Base-by-base conservation (phyloP, 805 yeast species). In the Millerozyma acaciae region DNA sequence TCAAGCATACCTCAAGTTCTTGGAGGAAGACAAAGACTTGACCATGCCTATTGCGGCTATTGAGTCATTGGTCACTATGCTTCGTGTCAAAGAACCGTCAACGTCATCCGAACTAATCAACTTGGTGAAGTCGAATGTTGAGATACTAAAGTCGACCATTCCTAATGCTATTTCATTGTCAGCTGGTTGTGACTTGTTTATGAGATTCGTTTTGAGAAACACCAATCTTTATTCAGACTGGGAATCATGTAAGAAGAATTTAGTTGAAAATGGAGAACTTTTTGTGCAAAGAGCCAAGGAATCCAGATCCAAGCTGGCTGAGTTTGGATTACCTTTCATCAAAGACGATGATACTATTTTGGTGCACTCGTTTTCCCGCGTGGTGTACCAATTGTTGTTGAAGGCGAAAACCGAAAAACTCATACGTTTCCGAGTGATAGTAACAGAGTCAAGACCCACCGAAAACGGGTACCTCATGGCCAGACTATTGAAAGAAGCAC, bases 21-120 rank as follows among this genome's bases (percentile, higher is more conserved):
- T 93, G 42, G 77, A 75, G 45, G 96, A 88, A 32, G 97, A 93
- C 61, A 72, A 85, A n/a, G 97, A 93, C 37, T 85, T 93, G 79
- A 89, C 98, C 5, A 93, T 89, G 97, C 99, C 99, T 1, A 86
- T 93, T 21, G 99, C 98, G 26, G 98, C 98, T 21, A 93, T 93
- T 51, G 97, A 93, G 65, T 78, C 96, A 8, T 68, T 93, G 28
- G 95, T 93, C 17, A 84, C 93, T 6, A 73, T 93, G 61, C 62
- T 90, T 18, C 73, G 80, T 43, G 77, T 80, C 30, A 81, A 87
- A 47, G 88, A 87, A 55, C 97, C 98, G 6, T 73, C 87, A 7
- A 93, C 99, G 0, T 87, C 96, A 2, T 85, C 96, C 2, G 98
- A 93, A 55, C 73, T 93, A 52, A 89, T 89, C 50, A 84, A 78